Evolutionary conservation across 441 rosid genomes (phyloP), one percentile per base, ranked within the genome.

Genomic region (Gossypium schwendimanii): DNA sequence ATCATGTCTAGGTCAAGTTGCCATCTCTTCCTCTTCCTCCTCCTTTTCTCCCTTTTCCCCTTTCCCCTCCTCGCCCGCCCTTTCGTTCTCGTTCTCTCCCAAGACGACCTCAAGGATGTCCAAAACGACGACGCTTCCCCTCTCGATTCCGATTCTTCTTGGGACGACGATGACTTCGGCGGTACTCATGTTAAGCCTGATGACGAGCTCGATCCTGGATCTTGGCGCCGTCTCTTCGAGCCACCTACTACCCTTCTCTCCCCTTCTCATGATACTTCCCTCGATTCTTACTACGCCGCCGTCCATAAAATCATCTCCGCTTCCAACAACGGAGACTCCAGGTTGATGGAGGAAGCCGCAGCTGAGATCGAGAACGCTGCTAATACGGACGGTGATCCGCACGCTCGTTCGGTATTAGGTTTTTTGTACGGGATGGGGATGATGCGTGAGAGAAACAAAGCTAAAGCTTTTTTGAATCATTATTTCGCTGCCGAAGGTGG

Each of bases 81-180:
- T 68, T 83, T 81, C 81, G 82, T 91, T 68, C 89, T 95, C 77
- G 72, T 90, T 66, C 88, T 95, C 79, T 83, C 97, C 5, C 92
- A 85, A 59, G 98, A 93, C 63, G 98, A 93, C 83, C 92, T 93
- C 80, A 91, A 88, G 77, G 94, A 87, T 74, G 78, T 79, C 81
- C 31, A 77, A 26, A 82, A 80, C 45, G 83, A 87, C 63, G 90
- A 86, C 74, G 86, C 63, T 78, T 75, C 64, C 61, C 53, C 15
- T 79, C 71, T 77, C 71, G 45, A 63, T 78, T 59, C 86, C 77
- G 76, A 81, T 20, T 70, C 86, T 31, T 80, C 91, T 47, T 92
- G 92, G 93, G 97, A 94, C 72, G 97, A 94, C 61, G 98, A 92
- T 52, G 97, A 94, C 44, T 92, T 92, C 71, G 93, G 90, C 9